phyloP scores from a whole-genome alignment of 1,284 basidiomycete genomes.

The Irpex rosettiformis region DNA sequence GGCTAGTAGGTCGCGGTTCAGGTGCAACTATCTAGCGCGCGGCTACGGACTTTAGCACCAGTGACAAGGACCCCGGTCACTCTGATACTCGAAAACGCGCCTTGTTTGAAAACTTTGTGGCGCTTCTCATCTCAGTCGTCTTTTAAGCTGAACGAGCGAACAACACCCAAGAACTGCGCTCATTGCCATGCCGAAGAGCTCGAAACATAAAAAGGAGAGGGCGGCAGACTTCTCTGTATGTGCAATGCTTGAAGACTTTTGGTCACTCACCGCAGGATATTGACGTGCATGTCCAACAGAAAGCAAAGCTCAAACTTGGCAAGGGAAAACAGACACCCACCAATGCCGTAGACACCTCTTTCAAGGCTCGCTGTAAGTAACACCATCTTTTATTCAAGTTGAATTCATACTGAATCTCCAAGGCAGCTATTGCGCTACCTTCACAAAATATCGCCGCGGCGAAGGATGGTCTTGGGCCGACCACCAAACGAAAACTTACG shows the following conservation, averaged over 20 bases:
- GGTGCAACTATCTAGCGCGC: too few relatives aligned
- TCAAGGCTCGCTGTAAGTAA: constrained; percentile 84
- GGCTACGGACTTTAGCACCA: too few relatives aligned
- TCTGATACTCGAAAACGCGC: too few relatives aligned
- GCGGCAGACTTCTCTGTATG: constrained; percentile 83
- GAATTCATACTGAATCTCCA: not conserved
- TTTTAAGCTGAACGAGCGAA: too few relatives aligned
- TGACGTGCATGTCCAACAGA: constrained; percentile 45
- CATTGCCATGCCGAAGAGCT: constrained; percentile 73
- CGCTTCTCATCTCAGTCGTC: too few relatives aligned
- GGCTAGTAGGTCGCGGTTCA: too few relatives aligned
- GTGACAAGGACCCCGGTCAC: too few relatives aligned
- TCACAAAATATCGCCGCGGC: constrained; percentile 68
- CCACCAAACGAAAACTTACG: constrained; percentile 74
- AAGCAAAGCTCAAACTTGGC: constrained; percentile 94
- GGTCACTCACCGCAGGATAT: constrained; percentile 5
- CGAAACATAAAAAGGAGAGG: constrained; percentile 85
- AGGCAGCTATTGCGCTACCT: constrained; percentile 86
- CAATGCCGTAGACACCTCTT: constrained; percentile 94
- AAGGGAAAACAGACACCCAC: constrained; percentile 84
- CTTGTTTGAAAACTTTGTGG: too few relatives aligned
- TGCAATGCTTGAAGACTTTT: constrained; percentile 2
- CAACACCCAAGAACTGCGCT: not conserved
- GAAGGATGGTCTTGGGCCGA: constrained; percentile 55
- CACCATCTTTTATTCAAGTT: not conserved